Percentiles rank a stretch among this genome's conserved stretches.
Conservation (phyloP, 2,329 filamentous ascomycete genomes). For the Dothiorella sarmentorum region DNA sequence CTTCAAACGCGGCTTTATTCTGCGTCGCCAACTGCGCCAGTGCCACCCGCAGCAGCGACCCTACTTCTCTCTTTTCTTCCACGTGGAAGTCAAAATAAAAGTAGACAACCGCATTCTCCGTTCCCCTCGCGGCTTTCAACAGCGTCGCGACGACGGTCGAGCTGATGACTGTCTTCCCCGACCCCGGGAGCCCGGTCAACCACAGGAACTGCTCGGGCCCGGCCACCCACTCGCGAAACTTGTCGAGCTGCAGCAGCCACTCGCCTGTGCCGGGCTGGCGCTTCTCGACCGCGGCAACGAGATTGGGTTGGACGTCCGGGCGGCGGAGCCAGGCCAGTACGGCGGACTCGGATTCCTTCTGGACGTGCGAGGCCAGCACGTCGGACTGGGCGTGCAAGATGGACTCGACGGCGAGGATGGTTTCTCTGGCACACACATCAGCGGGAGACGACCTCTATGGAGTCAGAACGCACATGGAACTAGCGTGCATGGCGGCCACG, state of each 20-base stretch:
- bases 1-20: not conserved
- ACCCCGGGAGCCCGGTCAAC: not conserved
- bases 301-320: not conserved
- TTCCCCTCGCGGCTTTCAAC: not conserved
- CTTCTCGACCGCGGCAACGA: not conserved
- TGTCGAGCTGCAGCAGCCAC: not conserved
- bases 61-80: not conserved
- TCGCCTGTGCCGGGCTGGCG: not conserved
- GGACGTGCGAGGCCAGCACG: not conserved
- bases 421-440: not conserved
- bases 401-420: not conserved
- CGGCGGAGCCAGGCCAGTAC: not conserved
- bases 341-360: not conserved
- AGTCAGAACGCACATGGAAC: not conserved
- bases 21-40: not conserved
- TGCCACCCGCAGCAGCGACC: not conserved
- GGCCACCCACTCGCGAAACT: not conserved
- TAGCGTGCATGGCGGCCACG: not conserved
- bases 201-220: not conserved
- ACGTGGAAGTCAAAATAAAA: not conserved
- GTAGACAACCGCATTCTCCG: not conserved
- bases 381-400: not conserved
- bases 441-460: not conserved
- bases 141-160: not conserved
- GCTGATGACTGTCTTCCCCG: not conserved